Evolutionary conservation across 2,329 filamentous ascomycete genomes (phyloP).

Genomic region (Penicillium freii): DNA sequence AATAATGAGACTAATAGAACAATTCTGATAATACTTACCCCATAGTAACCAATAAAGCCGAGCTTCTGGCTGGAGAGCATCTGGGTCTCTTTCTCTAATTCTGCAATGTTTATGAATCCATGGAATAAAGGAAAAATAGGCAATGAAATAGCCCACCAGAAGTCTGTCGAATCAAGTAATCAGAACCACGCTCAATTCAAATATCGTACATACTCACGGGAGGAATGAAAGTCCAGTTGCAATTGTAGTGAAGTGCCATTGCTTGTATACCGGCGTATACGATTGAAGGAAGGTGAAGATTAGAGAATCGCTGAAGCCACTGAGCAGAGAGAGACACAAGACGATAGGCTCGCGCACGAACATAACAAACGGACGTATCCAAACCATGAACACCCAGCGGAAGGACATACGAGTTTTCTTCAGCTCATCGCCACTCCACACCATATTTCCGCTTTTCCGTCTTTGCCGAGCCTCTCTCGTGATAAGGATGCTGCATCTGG

Average conservation of each 20-base stretch:
- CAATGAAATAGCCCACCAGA: slow-evolving; percentile 57
- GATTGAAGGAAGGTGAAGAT: slow-evolving; percentile 67
- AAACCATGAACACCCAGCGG: slow-evolving; percentile 57
- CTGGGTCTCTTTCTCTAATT: slow-evolving; percentile 41
- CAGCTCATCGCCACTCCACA: slow-evolving; percentile 73
- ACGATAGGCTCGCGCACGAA: slow-evolving; percentile 66
- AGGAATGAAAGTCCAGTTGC: slow-evolving; percentile 54
- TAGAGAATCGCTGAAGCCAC: slow-evolving; percentile 62
- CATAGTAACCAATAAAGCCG: slow-evolving; percentile 60
- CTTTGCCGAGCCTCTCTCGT: slow-evolving; percentile 58
- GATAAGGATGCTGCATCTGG: slow-evolving; percentile 57
- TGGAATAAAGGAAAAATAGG: slow-evolving; percentile 56
- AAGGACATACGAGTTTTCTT: slow-evolving; percentile 55
- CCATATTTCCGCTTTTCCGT: slow-evolving; percentile 56
- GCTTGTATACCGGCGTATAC: slow-evolving; percentile 58
- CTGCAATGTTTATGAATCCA: slow-evolving; percentile 48
- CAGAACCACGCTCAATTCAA: background rate
- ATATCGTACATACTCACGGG: slow-evolving; percentile 39
- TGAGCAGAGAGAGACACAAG: slow-evolving; percentile 59
- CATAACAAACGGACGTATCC: slow-evolving; percentile 62
- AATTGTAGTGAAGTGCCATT: slow-evolving; percentile 57
- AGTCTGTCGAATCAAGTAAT: slow-evolving; percentile 34
- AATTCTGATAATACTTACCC: slow-evolving; percentile 29
- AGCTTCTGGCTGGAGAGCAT: slow-evolving; percentile 60
- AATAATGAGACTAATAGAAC: background rate